Evolutionary conservation across 2,329 filamentous ascomycete genomes (phyloP).

Genomic region (Pseudogymnoascus pannorum): DNA sequence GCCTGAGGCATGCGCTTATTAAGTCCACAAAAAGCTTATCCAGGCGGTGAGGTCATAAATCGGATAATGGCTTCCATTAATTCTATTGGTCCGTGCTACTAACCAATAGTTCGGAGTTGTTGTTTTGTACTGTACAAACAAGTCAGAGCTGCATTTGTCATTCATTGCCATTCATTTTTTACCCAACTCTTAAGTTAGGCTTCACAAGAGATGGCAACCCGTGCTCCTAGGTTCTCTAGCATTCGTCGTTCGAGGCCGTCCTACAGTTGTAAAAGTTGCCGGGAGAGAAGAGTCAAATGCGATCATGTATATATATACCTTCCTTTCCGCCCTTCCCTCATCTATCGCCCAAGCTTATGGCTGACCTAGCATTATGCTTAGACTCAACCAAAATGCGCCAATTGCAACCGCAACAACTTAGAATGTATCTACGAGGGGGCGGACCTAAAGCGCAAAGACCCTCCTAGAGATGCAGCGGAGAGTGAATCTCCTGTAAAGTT

Average conservation of each 20-base stretch:
- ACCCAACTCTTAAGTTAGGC: neutral
- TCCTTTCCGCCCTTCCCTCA: neutral
- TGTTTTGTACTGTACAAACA: neutral
- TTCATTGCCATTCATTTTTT: too few species aligned
- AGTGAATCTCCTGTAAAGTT: neutral
- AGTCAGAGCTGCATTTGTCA: too few species aligned
- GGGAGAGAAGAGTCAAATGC: neutral
- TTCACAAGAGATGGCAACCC: neutral
- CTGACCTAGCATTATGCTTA: neutral
- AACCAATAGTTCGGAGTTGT: too few species aligned
- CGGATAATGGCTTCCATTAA: neutral
- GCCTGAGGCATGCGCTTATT: neutral
- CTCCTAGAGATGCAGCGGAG: neutral
- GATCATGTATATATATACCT: neutral
- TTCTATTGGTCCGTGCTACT: too few species aligned
- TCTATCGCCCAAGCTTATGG: neutral
- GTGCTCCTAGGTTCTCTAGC: neutral
- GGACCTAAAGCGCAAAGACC: neutral
- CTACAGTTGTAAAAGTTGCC: neutral
- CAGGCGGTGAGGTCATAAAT: neutral
- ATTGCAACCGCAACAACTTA: neutral
- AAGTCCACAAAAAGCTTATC: neutral
- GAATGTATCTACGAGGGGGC: neutral
- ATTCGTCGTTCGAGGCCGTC: neutral
- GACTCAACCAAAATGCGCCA: neutral